Conservation (phyloP, 2,329 filamentous ascomycete species). For the Sphaerostilbella broomeana region DNA sequence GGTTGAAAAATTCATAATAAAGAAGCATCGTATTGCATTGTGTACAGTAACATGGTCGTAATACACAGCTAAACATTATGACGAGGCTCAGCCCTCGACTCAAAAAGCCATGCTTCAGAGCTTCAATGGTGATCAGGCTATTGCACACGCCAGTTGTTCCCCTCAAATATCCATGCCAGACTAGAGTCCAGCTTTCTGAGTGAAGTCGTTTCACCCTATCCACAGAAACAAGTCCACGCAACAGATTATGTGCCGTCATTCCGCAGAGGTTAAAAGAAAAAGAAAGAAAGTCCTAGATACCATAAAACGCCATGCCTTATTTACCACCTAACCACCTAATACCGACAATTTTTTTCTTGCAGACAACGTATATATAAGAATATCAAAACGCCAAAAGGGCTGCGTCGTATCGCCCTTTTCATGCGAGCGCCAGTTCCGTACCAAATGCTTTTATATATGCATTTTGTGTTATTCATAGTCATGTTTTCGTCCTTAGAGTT, state of each 20-base stretch:
- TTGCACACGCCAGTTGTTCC: too few species aligned
- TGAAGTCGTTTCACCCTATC: too few species aligned
- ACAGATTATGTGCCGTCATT: too few species aligned
- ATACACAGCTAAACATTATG: neutral
- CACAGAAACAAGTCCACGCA: too few species aligned
- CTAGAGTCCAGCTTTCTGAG: too few species aligned
- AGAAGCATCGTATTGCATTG: too few species aligned
- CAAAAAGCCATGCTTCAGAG: too few species aligned
- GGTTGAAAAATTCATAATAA: too few species aligned
- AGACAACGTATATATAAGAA: slow-evolving; percentile 11
- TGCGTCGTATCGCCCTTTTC: slow-evolving; percentile 14
- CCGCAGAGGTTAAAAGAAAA: neutral
- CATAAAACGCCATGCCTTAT: slow-evolving; percentile 8
- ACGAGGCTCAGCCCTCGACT: too few species aligned
- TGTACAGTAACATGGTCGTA: neutral
- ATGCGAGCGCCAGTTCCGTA: slow-evolving; percentile 12
- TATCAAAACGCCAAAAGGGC: slow-evolving; percentile 14
- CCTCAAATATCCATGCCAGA: too few species aligned
- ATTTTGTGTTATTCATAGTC: slow-evolving; percentile 13
- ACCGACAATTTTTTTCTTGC: slow-evolving; percentile 9
- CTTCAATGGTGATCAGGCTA: too few species aligned
- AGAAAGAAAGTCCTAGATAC: neutral
- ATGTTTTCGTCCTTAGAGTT: neutral
- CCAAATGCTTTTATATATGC: slow-evolving; percentile 14
- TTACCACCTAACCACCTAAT: slow-evolving; percentile 4